Conservation (phyloP, 768 basidiomycete species). For the Myochromella boudieri region DNA sequence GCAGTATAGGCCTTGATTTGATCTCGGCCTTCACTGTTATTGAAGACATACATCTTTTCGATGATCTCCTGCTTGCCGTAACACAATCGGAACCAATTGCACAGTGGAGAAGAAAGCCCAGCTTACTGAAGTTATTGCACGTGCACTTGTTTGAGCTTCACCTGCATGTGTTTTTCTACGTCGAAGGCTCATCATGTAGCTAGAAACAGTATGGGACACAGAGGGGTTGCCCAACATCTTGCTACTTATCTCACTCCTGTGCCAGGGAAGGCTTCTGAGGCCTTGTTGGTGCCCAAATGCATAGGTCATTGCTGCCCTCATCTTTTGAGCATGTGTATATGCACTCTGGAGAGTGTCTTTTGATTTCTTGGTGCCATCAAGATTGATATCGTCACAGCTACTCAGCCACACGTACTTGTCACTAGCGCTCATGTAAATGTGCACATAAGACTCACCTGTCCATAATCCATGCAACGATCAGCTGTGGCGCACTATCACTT, state of each 20-base stretch:
- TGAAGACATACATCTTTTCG: conserved; percentile 22
- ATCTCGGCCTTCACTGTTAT: conserved; percentile 18
- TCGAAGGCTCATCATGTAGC: conserved; percentile 27
- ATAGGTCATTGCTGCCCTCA: conserved; percentile 28
- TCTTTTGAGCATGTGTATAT: conserved; percentile 35
- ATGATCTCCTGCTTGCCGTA: conserved; percentile 25
- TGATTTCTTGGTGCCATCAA: conserved; percentile 23
- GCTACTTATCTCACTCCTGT: conserved; percentile 20
- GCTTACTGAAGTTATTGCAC: conserved; percentile 27
- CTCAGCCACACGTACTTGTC: not conserved
- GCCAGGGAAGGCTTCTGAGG: conserved; percentile 27
- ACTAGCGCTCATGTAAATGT: too few species aligned
- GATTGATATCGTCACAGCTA: conserved; percentile 26
- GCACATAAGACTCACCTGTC: conserved; percentile 19
- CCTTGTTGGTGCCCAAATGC: conserved; percentile 21
- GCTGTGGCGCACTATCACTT: conserved; percentile 13
- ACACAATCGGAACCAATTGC: conserved; percentile 14
- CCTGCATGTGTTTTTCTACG: conserved; percentile 22
- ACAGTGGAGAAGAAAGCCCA: too few species aligned
- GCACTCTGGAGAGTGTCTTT: conserved; percentile 9
- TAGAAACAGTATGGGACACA: conserved; percentile 22
- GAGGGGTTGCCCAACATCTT: conserved; percentile 29
- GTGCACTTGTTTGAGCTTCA: conserved; percentile 25
- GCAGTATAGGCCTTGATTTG: conserved; percentile 19
- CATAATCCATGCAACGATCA: conserved; percentile 31